Evolutionary conservation across 1,284 basidiomycete genomes (phyloP).

Genomic region (Athelia psychrophila): DNA sequence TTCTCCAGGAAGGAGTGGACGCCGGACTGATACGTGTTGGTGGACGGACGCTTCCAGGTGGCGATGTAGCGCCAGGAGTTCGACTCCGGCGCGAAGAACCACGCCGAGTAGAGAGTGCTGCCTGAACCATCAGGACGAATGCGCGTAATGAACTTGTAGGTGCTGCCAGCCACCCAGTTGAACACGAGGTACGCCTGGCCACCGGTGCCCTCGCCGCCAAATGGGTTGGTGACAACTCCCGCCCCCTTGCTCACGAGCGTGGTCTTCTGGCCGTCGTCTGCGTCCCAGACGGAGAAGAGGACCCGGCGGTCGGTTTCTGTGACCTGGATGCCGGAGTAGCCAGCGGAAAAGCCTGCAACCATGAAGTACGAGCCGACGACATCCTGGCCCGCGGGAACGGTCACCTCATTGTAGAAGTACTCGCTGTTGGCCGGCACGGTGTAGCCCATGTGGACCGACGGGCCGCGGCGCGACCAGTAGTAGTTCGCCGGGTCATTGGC

Average conservation of each 20-base stretch:
- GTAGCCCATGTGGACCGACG: conserved; percentile 4
- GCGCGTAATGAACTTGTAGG: conserved; percentile 12
- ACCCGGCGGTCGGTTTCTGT: conserved; percentile 3
- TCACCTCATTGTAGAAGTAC: conserved; percentile 12
- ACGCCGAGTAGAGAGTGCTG: conserved; percentile 7
- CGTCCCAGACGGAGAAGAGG: conserved; percentile 9
- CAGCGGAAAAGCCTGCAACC: conserved; percentile 7
- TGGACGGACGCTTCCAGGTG: conserved; percentile 9
- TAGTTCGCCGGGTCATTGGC: conserved; percentile 8
- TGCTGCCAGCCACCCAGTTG: conserved; percentile 9
- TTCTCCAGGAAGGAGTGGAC: conserved; percentile 12
- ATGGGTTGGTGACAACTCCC: conserved; percentile 8
- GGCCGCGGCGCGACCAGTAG: conserved; percentile 9
- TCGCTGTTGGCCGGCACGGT: conserved; percentile 10
- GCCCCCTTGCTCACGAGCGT: conserved; percentile 4
- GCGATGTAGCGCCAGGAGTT: conserved; percentile 9
- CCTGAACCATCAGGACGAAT: conserved; percentile 9
- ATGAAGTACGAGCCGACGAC: conserved; percentile 11
- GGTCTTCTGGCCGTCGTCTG: too few relatives aligned
- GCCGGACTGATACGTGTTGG: conserved; percentile 9
- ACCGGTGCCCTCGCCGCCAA: conserved; percentile 9
- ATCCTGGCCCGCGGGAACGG: conserved; percentile 8
- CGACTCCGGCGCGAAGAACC: conserved; percentile 8
- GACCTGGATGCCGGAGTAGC: conserved; percentile 11
- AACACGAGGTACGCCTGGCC: conserved; percentile 11